Evolutionary conservation across 2,329 filamentous ascomycete genomes (phyloP).

Genomic region (Ceratocystiopsis sp.): DNA sequence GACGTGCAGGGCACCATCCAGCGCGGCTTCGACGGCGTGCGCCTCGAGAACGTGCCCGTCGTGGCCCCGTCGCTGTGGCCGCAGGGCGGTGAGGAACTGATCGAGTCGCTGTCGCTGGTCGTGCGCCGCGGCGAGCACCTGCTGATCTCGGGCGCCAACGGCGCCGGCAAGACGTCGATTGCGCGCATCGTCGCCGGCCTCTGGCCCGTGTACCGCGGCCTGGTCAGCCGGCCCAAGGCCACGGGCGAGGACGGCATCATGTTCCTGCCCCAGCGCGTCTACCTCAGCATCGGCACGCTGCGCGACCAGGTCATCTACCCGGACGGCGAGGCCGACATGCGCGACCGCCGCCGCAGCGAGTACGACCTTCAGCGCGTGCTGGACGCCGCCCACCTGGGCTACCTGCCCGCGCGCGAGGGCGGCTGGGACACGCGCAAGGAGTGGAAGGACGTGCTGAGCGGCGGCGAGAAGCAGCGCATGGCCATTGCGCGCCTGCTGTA

Average conservation of each 20-base stretch:
- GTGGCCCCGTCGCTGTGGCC: slow-evolving; percentile 82
- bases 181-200: slow-evolving; percentile 75
- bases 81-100: slow-evolving; percentile 75
- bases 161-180: slow-evolving; percentile 83
- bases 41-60: slow-evolving; percentile 82
- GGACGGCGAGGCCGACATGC: slow-evolving; percentile 89
- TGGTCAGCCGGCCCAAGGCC: slow-evolving; percentile 72
- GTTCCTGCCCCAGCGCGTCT: slow-evolving; percentile 91
- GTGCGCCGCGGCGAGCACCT: slow-evolving; percentile 84
- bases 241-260: slow-evolving; percentile 85
- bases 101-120: slow-evolving; percentile 77
- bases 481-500: slow-evolving; percentile 80
- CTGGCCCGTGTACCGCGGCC: slow-evolving; percentile 89
- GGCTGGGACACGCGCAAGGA: slow-evolving; percentile 95
- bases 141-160: slow-evolving; percentile 86
- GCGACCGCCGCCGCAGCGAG: slow-evolving; percentile 59
- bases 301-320: slow-evolving; percentile 97
- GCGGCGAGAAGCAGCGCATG: slow-evolving; percentile 94
- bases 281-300: slow-evolving; percentile 79
- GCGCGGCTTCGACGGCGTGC: slow-evolving; percentile 85
- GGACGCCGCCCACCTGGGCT: slow-evolving; percentile 71
- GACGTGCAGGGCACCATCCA: slow-evolving; percentile 90
- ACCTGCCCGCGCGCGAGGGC: slow-evolving; percentile 79
- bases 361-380: slow-evolving; percentile 61
- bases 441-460: slow-evolving; percentile 96